These are phyloP conservation scores for Verticillium zaregamsianum DNA, from an alignment of 2,329 filamentous ascomycete genomes.

Conservation along the genomic window DNA sequence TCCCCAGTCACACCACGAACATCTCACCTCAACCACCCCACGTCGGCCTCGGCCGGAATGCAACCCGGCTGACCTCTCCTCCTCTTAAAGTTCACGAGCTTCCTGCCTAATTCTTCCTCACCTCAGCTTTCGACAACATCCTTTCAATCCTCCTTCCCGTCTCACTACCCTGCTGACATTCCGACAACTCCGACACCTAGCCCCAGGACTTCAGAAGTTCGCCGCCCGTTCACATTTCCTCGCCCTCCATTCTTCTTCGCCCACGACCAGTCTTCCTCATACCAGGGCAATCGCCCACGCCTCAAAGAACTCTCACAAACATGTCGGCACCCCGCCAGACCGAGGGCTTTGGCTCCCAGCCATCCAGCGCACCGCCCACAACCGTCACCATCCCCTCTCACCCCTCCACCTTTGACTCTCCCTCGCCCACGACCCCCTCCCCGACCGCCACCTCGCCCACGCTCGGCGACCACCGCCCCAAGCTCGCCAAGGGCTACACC, in stretches of 20 bases:
- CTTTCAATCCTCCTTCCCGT: background rate
- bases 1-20: background rate
- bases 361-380: background rate
- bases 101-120: background rate
- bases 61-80: background rate
- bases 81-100: background rate
- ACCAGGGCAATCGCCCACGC: background rate
- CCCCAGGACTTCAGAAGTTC: background rate
- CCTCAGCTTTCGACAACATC: background rate
- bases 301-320: background rate
- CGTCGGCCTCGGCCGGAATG: background rate
- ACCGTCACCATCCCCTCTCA: constrained; percentile 9
- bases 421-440: constrained; percentile 3
- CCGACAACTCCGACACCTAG: background rate
- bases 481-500: constrained; percentile 17
- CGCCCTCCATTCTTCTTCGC: background rate
- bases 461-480: background rate
- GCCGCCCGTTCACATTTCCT: background rate
- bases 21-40: background rate
- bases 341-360: background rate
- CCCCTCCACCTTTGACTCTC: constrained; percentile 5
- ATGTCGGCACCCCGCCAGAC: background rate
- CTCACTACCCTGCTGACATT: background rate
- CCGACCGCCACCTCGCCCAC: constrained; percentile 9
- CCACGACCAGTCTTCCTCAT: background rate